phyloP scores from a whole-genome alignment of 768 basidiomycete species.

The Leucosporidium scottii region DNA sequence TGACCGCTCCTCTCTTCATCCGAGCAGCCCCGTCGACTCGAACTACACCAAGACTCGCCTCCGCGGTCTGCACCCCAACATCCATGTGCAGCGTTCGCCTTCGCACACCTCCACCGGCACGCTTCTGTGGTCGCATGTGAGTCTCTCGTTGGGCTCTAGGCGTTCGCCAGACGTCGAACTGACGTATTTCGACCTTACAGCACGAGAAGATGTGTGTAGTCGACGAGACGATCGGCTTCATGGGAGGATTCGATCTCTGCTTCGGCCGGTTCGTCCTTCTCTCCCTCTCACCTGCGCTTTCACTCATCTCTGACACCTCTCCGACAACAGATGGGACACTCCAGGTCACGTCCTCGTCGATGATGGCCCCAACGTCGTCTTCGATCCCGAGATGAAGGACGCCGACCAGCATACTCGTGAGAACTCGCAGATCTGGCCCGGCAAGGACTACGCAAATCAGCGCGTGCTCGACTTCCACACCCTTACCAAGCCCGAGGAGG shows the following conservation, averaged over 20 bases:
- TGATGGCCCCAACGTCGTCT: conserved; percentile 50
- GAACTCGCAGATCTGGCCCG: conserved; percentile 65
- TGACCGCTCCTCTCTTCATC: background rate
- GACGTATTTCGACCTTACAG: conserved; percentile 43
- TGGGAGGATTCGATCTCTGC: conserved; percentile 92
- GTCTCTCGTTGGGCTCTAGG: too few species aligned
- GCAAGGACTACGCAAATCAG: conserved; percentile 90
- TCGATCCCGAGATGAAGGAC: conserved; percentile 50
- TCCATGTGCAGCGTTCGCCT: conserved; percentile 83
- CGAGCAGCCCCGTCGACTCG: conserved; percentile 31
- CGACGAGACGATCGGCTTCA: conserved; percentile 94
- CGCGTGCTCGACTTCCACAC: conserved; percentile 76
- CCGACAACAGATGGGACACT: conserved; percentile 68
- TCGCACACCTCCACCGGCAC: conserved; percentile 96
- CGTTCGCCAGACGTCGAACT: background rate
- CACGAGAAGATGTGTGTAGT: conserved; percentile 98
- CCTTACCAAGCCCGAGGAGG: conserved; percentile 81
- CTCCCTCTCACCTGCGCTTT: background rate
- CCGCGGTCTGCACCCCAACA: conserved; percentile 73
- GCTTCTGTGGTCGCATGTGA: conserved; percentile 96
- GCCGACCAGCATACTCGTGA: conserved; percentile 33
- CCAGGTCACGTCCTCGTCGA: conserved; percentile 86
- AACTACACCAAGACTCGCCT: conserved; percentile 84
- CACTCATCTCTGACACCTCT: conserved; percentile 21
- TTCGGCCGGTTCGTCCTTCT: conserved; percentile 57